phyloP scores from a whole-genome alignment of 495 filamentous ascomycete genomes.

The Darksidea phi region DNA sequence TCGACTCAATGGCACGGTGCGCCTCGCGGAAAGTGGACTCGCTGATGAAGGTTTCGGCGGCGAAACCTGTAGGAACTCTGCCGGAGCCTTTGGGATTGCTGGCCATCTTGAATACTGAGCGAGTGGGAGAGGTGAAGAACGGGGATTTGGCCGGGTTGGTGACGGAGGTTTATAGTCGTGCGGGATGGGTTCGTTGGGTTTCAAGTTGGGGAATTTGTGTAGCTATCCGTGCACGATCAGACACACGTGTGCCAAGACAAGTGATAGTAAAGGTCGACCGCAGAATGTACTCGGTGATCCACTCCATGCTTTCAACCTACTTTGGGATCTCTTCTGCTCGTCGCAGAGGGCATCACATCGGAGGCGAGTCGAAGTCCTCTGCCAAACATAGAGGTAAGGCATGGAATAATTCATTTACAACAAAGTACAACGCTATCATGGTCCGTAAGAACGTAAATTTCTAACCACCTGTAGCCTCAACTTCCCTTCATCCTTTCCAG shows the following conservation, averaged over 20 bases:
- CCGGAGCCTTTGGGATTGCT: constrained; percentile 65
- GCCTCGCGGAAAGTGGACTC: constrained; percentile 72
- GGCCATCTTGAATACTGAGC: constrained; percentile 5
- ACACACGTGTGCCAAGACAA: too few relatives aligned
- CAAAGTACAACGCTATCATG: constrained; percentile 26
- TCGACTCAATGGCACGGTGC: constrained; percentile 47
- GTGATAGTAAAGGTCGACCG: too few relatives aligned
- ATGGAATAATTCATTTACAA: constrained; percentile 14
- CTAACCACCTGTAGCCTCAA: neutral
- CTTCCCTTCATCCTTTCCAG: neutral
- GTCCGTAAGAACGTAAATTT: constrained; percentile 11
- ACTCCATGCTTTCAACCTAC: too few relatives aligned
- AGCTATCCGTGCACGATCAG: too few relatives aligned
- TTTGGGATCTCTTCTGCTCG: too few relatives aligned
- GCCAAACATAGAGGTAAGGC: neutral
- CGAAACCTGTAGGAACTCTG: constrained; percentile 85
- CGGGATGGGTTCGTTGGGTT: neutral
- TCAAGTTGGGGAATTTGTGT: neutral
- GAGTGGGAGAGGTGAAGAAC: neutral
- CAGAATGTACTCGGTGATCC: too few relatives aligned
- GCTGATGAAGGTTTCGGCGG: constrained; percentile 83
- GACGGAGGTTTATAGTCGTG: neutral
- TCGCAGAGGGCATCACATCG: too few relatives aligned
- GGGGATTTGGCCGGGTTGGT: neutral
- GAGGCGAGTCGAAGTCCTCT: too few relatives aligned